Evolutionary conservation across 2,329 filamentous ascomycete genomes (phyloP).

Genomic region (Didymella glomerata): DNA sequence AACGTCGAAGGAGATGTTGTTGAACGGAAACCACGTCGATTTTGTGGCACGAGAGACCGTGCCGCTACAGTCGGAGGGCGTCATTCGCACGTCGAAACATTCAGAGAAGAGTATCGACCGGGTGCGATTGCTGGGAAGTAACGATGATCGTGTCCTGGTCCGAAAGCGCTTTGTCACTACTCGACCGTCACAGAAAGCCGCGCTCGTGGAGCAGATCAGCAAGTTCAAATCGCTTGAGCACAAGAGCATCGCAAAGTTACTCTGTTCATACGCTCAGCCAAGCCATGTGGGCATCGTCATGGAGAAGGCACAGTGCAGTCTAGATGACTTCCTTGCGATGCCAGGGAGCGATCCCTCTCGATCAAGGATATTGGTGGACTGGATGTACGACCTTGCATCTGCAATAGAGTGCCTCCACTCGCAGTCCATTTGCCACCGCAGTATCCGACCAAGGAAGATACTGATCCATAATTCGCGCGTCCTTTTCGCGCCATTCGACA

Average conservation of each 20-base stretch:
- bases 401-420: conserved; percentile 51
- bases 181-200: conserved; percentile 47
- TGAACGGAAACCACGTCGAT: conserved; percentile 50
- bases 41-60: conserved; percentile 49
- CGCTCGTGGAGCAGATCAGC: conserved; percentile 49
- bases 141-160: conserved; percentile 47
- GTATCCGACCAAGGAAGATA: conserved; percentile 52
- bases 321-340: conserved; percentile 51
- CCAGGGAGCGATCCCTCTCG: conserved; percentile 43
- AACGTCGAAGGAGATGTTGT: conserved; percentile 50
- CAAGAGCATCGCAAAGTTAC: conserved; percentile 49
- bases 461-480: conserved; percentile 48
- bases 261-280: conserved; percentile 51
- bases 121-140: conserved; percentile 47
- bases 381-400: conserved; percentile 53
- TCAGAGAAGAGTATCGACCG: conserved; percentile 49
- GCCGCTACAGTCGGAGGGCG: conserved; percentile 46
- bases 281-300: conserved; percentile 49
- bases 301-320: conserved; percentile 44
- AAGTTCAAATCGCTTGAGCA: conserved; percentile 51
- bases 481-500: conserved; percentile 50
- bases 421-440: conserved; percentile 49
- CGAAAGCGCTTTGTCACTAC: conserved; percentile 50
- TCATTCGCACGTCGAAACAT: conserved; percentile 43
- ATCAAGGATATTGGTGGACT: conserved; percentile 48